Evolutionary conservation across 306 rosid species (phyloP).

Genomic region (Morella rubra): DNA sequence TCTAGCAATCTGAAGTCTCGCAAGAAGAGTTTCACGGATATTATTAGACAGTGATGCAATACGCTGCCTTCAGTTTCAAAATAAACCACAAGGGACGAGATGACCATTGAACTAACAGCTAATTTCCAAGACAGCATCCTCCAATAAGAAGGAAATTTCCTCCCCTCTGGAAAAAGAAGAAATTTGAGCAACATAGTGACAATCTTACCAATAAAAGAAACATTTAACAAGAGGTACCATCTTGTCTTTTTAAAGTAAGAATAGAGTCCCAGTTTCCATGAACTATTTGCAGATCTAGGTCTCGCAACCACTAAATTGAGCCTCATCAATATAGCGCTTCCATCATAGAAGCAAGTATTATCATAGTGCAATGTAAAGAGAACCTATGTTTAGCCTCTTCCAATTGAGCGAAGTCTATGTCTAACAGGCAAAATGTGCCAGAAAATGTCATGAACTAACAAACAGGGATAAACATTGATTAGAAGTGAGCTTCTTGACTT

Average conservation of each 20-base stretch:
- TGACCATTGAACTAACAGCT: not conserved
- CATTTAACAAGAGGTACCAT: not conserved
- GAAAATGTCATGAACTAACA: no score
- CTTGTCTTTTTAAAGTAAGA: no score
- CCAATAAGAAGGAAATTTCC: not conserved
- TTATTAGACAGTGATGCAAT: not conserved
- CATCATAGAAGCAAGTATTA: not conserved
- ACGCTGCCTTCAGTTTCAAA: not conserved
- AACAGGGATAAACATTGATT: no score
- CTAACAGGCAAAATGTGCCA: no score
- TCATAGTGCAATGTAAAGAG: not conserved
- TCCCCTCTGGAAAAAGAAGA: not conserved
- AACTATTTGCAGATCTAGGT: slow-evolving; percentile 1
- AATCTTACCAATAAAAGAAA: not conserved
- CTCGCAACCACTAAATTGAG: not conserved
- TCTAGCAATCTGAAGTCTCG: not conserved
- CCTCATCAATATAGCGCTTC: not conserved
- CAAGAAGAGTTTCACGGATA: not conserved
- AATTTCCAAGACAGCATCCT: not conserved
- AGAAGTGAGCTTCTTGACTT: no score
- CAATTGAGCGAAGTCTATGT: not conserved
- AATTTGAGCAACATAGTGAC: not conserved
- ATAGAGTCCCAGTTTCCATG: not conserved
- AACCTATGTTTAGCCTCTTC: not conserved
- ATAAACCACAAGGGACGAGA: not conserved